Evolutionary conservation across 2,329 filamentous ascomycete species (phyloP).

Genomic region (Exophiala lecanii-corni): DNA sequence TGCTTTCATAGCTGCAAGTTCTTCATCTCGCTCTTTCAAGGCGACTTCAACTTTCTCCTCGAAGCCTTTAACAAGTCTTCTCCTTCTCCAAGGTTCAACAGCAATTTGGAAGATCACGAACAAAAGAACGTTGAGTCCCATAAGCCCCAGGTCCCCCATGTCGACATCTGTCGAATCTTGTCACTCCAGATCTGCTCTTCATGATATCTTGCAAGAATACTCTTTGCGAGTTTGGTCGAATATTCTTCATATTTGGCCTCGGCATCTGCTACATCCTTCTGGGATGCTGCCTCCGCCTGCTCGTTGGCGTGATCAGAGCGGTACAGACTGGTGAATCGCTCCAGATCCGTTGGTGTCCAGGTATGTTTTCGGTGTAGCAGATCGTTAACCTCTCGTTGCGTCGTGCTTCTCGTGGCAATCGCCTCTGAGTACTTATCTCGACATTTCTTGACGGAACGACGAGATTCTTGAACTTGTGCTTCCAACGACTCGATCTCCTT

Average conservation of each 20-base stretch:
- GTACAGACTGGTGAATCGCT: slow-evolving; percentile 91
- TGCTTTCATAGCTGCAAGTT: slow-evolving; percentile 1
- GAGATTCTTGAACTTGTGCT: slow-evolving; percentile 49
- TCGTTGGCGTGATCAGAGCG: slow-evolving; percentile 91
- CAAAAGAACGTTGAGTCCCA: slow-evolving; percentile 91
- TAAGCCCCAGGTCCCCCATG: slow-evolving; percentile 98
- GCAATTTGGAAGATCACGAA: slow-evolving; percentile 83
- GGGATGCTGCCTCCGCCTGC: slow-evolving; percentile 68
- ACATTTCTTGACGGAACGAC: slow-evolving; percentile 63
- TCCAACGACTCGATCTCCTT: slow-evolving; percentile 67
- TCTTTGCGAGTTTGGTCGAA: slow-evolving; percentile 68
- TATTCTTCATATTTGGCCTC: slow-evolving; percentile 78
- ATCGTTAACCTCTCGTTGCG: slow-evolving; percentile 92
- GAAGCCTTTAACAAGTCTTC: slow-evolving; percentile 74
- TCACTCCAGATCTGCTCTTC: slow-evolving; percentile 99
- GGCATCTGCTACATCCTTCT: slow-evolving; percentile 66
- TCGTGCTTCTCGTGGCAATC: slow-evolving; percentile 75
- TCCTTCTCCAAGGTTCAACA: slow-evolving; percentile 86
- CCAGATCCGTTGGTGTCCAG: slow-evolving; percentile 81
- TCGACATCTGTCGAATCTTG: slow-evolving; percentile 91
- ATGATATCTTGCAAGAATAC: slow-evolving; percentile 87
- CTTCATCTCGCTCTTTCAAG: slow-evolving; percentile 60
- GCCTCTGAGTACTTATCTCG: slow-evolving; percentile 77
- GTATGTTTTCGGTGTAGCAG: slow-evolving; percentile 89
- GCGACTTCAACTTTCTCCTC: slow-evolving; percentile 70